phyloP scores from a whole-genome alignment of 805 yeast genomes.

The Zygoascus bituminiphila region DNA sequence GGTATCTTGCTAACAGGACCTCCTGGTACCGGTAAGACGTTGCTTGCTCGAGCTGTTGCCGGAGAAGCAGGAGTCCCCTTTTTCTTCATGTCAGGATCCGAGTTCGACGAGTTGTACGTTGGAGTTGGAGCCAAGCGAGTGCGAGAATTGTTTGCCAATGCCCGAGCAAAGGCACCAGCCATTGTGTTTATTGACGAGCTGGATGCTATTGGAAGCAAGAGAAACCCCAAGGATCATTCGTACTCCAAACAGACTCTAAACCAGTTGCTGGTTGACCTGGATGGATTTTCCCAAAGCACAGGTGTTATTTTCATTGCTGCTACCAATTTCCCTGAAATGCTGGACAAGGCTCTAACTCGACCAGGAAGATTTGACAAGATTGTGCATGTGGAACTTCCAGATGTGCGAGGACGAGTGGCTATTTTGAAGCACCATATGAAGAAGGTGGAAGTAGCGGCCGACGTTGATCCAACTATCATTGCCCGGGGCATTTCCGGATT shows the following conservation, averaged over 20 bases:
- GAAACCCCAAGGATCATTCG: constrained; percentile 97
- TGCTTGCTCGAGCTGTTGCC: constrained; percentile 95
- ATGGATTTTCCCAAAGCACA: constrained; percentile 80
- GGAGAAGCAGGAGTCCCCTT: constrained; percentile 99
- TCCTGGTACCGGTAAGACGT: constrained; percentile 98
- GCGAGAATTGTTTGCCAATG: constrained; percentile 87
- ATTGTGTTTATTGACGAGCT: constrained; percentile 96
- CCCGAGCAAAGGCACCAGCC: constrained; percentile 93
- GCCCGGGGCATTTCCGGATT: constrained; percentile 98
- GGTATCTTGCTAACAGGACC: constrained; percentile 97
- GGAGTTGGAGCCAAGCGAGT: constrained; percentile 99
- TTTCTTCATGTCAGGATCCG: constrained; percentile 92
- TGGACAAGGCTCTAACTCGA: constrained; percentile 94
- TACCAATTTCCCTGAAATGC: constrained; percentile 93
- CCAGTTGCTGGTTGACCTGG: constrained; percentile 90
- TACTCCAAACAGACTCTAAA: constrained; percentile 96
- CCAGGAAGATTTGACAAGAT: constrained; percentile 98
- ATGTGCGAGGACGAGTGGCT: constrained; percentile 93
- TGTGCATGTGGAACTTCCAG: constrained; percentile 92
- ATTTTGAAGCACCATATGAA: constrained; percentile 86
- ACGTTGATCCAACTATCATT: constrained; percentile 79
- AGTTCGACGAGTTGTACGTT: constrained; percentile 94
- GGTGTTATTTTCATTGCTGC: constrained; percentile 97
- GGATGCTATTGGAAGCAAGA: constrained; percentile 97
- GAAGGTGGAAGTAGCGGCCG: constrained; percentile 75